Base-by-base conservation (phyloP, 2,329 filamentous ascomycete species). In the Xenoacremonium recifei region DNA sequence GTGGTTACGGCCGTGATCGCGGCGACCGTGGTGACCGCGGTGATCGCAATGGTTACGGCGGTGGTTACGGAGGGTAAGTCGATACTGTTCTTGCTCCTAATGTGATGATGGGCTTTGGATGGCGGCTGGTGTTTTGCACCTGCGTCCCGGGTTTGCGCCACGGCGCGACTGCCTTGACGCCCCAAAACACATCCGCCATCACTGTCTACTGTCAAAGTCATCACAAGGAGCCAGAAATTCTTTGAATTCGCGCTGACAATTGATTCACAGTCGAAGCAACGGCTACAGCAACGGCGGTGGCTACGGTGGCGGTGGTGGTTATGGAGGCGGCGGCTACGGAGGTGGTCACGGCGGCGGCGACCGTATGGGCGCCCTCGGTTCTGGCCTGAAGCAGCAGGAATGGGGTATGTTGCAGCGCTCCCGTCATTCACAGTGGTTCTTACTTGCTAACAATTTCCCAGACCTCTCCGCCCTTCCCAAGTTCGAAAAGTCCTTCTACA, bases 401-500 rank as follows among this genome's bases (percentile, higher is more conserved):
- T 99, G 88, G 87, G 88, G 88, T 92, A 73, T 68, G 86, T 77
- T 44, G 46, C 7, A 7, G 7, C 50, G 46, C 39, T 42, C 12
- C 20, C 35, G 46, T 47, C 19, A 27, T 45, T 37, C 59, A 63
- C 54, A 66, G 49, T 43, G 37, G 50, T 31, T 42, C 35, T 32
- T 48, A 43, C 58, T 64, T 48, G 43, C 58, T 64, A 59, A 63
- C 44, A 5, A 15, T 32, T 17, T 6, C 27, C 16, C 54, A 93
- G 93, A 99, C 65, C 59, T 93, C 40, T 75, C 67, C 61, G 67
- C 84, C 6, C 64, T 99, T 34, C 92, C 93, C 58, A 97, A 97
- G 71, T 99, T 99, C 72, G 93, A 99, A 67, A 99, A 99, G 73
- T 91, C 88, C 7, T 99, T 99, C 75, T 99, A 99, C 81, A 96